Conservation (phyloP, 805 yeast genomes). For the Jamesozyma spencerorum region DNA sequence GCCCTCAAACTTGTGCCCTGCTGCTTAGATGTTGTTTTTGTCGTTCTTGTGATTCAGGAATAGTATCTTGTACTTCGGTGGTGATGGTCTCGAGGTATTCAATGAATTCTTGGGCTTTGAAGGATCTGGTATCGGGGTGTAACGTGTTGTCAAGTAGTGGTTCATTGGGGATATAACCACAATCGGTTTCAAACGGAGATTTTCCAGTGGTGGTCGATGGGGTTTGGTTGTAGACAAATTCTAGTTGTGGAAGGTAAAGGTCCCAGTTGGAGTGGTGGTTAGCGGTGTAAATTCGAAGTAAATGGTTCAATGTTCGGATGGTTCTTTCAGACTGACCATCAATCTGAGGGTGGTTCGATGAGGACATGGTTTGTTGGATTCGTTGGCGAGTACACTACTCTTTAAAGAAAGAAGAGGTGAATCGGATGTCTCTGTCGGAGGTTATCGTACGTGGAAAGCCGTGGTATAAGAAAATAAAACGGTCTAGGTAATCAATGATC, state of each 20-base stretch:
- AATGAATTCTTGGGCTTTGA: too few relatives aligned
- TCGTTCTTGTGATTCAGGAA: too few relatives aligned
- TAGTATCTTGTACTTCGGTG: too few relatives aligned
- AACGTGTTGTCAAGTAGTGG: too few relatives aligned
- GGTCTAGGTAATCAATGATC: slow-evolving; percentile 8
- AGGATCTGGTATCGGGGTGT: too few relatives aligned
- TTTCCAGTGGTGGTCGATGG: not conserved
- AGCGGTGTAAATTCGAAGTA: slow-evolving; percentile 1
- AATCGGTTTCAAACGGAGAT: slow-evolving; percentile 7
- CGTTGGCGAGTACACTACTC: slow-evolving; percentile 1
- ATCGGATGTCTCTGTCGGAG: slow-evolving; percentile 6
- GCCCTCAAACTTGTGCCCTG: too few relatives aligned
- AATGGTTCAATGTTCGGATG: not conserved
- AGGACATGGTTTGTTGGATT: slow-evolving; percentile 3
- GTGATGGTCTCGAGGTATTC: too few relatives aligned
- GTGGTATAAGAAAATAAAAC: slow-evolving; percentile 9
- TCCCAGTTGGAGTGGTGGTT: slow-evolving; percentile 4
- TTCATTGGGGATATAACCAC: slow-evolving; percentile 7
- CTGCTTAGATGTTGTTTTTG: too few relatives aligned
- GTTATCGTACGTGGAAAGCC: slow-evolving; percentile 8
- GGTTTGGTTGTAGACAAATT: slow-evolving; percentile 7
- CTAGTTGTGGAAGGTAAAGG: slow-evolving; percentile 3
- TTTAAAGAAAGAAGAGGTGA: slow-evolving; percentile 2
- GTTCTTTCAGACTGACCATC: slow-evolving; percentile 7
- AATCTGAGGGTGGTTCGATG: slow-evolving; percentile 1